These are phyloP conservation scores for Lichtheimia hyalospora DNA, from an alignment of 371 early-diverging fungal species.

Conservation along the genomic window DNA sequence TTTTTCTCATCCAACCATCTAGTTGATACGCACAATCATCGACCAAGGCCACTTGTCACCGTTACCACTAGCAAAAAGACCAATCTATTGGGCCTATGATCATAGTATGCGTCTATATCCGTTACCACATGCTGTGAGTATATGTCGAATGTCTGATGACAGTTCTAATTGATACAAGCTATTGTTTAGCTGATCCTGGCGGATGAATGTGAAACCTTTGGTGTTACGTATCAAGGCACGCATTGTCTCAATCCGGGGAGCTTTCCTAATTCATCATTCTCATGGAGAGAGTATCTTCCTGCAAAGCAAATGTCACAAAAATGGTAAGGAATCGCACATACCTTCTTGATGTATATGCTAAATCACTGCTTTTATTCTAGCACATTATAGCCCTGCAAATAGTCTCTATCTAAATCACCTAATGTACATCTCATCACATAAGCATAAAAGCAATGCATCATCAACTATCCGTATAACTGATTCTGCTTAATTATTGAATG, in stretches of 20 bases:
- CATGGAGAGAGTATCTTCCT: constrained; percentile 82
- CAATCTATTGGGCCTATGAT: constrained; percentile 79
- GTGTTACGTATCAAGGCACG: constrained; percentile 72
- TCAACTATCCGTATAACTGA: too few relatives aligned
- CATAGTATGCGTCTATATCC: constrained; percentile 87
- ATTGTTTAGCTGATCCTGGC: constrained; percentile 74
- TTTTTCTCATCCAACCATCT: background rate
- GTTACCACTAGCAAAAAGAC: constrained; percentile 71
- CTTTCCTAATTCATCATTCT: constrained; percentile 73
- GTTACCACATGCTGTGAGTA: constrained; percentile 76
- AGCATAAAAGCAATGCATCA: too few relatives aligned
- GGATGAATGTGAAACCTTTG: constrained; percentile 77
- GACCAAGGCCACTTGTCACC: constrained; percentile 87
- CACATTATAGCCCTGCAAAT: too few relatives aligned
- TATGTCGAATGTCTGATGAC: too few relatives aligned
- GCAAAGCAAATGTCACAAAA: constrained; percentile 48
- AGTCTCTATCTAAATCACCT: too few relatives aligned
- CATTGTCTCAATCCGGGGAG: constrained; percentile 85
- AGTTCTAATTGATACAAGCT: background rate
- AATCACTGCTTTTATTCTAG: background rate
- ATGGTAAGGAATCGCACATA: constrained; percentile 37
- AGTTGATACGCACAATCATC: constrained; percentile 83
- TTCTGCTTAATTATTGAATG: too few relatives aligned
- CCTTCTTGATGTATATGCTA: too few relatives aligned
- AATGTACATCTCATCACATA: too few relatives aligned